Evolutionary conservation across 371 early-diverging fungal genomes (phyloP), one percentile per base, ranked within the genome.

Genomic region (Nematocida parisii): DNA sequence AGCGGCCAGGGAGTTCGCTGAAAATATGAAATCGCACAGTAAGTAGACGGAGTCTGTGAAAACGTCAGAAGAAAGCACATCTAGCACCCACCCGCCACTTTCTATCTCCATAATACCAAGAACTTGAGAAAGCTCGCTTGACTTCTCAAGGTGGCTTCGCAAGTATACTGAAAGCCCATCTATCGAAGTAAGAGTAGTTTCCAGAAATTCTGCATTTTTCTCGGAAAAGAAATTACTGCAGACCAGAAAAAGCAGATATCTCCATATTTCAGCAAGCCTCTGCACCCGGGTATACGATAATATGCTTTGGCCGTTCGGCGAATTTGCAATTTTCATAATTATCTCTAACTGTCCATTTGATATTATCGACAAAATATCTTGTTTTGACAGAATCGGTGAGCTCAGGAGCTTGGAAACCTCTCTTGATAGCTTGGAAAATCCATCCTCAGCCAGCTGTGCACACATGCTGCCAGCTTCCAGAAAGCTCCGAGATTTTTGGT

Each of bases 341-440:
- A 67, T 45, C 62, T 77, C 80, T n/a, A 77, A 62, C 71, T 60
- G 55, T 45, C 71, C 71, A n/a, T 50, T 66, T n/a, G 56, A 56
- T 15, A 77, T 15, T 13, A 77, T 3, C 24, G 22, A 24, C 47
- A 45, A 5, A 18, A 75, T 75, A 42, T 73, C 73, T 44, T 42
- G 24, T 52, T 44, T 73, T n/a, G 57, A 57, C 6, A 73, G 60
- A 13, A 73, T 52, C 1, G 46, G 50, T 1, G 50, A 44, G 5
- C 22, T 46, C 24, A 73, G 50, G 27, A 61, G 55, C 73, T 62
- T 42, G 5, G 11, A 18, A 5, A 58, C 73, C 13, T 40, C 18
- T 5, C n/a, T 42, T 20, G 60, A 46, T 15, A 73, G 18, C n/a
- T 22, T 39, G 5, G 50, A 6, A 55, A 73, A 56, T 22, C 33